Percentiles rank a stretch among this genome's conserved stretches.
Evolutionary conservation across 768 basidiomycete species (phyloP).

Genomic region (Roridomyces roridus): DNA sequence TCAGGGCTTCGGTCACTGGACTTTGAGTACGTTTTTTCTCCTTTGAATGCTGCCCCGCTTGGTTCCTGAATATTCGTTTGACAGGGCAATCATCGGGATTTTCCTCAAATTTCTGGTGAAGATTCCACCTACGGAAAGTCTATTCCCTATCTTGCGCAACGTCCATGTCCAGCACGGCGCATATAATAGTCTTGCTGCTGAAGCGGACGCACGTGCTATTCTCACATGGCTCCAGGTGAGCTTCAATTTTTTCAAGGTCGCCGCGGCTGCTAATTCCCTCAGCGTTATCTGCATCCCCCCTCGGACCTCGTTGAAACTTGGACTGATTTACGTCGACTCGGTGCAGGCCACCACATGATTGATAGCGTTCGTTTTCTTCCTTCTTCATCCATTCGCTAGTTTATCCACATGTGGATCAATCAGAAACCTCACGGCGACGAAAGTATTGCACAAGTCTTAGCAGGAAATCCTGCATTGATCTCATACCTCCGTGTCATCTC

Average conservation of each 20-base stretch:
- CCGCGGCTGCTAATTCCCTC: too few relatives aligned
- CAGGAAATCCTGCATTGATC: not conserved
- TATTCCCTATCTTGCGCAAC: not conserved
- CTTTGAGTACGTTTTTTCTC: too few relatives aligned
- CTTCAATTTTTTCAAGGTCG: not conserved
- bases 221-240: constrained; percentile 1
- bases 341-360: not conserved
- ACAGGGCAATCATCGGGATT: not conserved
- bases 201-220: not conserved
- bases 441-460: not conserved
- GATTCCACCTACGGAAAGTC: not conserved
- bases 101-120: not conserved
- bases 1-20: too few relatives aligned
- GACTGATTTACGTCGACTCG: not conserved
- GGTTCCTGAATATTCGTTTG: too few relatives aligned
- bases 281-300: not conserved
- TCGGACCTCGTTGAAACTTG: too few relatives aligned
- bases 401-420: not conserved
- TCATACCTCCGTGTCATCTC: not conserved
- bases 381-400: too few relatives aligned
- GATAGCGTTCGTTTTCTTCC: not conserved
- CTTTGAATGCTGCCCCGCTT: too few relatives aligned
- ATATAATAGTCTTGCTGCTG: too few relatives aligned
- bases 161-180: not conserved
- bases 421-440: not conserved